Percentiles rank a stretch among this genome's conserved stretches.
Evolutionary conservation across 208 protist genomes (phyloP).

Genomic region (Porcisia hertigi): DNA sequence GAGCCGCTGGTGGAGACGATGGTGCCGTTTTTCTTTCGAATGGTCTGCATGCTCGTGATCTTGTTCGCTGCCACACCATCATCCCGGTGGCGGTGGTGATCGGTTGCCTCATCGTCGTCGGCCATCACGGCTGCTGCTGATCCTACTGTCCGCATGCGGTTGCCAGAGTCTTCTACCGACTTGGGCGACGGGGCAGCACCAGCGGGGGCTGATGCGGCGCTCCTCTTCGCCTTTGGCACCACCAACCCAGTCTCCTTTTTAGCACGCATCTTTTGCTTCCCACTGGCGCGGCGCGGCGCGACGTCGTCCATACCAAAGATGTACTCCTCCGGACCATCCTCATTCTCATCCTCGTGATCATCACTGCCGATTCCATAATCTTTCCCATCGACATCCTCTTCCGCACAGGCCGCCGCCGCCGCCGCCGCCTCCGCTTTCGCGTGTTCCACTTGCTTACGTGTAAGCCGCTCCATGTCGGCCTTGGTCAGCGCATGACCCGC

Average conservation of each 20-base stretch:
- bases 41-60: slow-evolving; percentile 37
- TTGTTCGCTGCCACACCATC: slow-evolving; percentile 9
- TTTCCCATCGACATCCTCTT: slow-evolving; percentile 9
- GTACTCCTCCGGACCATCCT: slow-evolving; percentile 71
- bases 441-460: background rate
- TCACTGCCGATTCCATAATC: slow-evolving; percentile 13
- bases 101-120: slow-evolving; percentile 3
- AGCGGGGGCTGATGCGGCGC: background rate
- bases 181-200: background rate
- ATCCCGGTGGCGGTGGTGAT: slow-evolving; percentile 1
- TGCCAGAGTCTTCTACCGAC: background rate
- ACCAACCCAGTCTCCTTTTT: slow-evolving; percentile 19
- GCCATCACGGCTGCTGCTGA: background rate
- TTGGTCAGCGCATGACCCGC: slow-evolving; percentile 73
- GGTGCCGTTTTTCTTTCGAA: slow-evolving; percentile 22
- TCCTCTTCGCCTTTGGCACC: slow-evolving; percentile 11
- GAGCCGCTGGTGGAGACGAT: slow-evolving; percentile 25
- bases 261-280: background rate
- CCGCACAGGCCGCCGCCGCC: background rate
- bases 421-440: slow-evolving; percentile 11
- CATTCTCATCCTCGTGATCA: slow-evolving; percentile 4
- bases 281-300: slow-evolving; percentile 28
- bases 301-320: slow-evolving; percentile 62
- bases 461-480: slow-evolving; percentile 53
- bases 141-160: background rate